phyloP scores from a whole-genome alignment of 768 basidiomycete genomes.

The Neoboletus subvelutipes region DNA sequence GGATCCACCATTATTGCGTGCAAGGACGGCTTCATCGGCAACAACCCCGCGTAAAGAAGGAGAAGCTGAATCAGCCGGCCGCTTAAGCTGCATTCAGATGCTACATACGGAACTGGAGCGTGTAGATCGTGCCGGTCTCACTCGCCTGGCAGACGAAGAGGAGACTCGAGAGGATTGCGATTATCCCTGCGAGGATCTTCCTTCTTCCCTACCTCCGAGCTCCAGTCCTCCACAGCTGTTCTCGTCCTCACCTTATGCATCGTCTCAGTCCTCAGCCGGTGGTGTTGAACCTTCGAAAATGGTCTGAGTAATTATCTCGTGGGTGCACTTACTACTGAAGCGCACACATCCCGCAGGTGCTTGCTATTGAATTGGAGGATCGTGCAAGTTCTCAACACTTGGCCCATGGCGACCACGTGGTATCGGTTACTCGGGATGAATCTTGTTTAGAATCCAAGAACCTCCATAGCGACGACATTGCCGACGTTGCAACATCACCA shows the following conservation, averaged over 20 bases:
- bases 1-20: not conserved
- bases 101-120: not conserved
- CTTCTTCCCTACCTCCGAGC: slow-evolving; percentile 37
- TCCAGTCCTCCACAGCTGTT: slow-evolving; percentile 49
- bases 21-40: not conserved
- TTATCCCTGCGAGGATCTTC: slow-evolving; percentile 5
- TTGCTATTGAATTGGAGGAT: not conserved
- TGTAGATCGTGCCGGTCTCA: not conserved
- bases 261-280: slow-evolving; percentile 31
- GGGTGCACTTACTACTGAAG: not conserved
- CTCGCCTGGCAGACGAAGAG: slow-evolving; percentile 1
- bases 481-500: not conserved
- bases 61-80: not conserved
- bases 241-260: slow-evolving; percentile 41
- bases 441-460: not conserved
- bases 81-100: not conserved
- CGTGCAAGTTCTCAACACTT: not conserved
- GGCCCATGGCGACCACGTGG: not conserved
- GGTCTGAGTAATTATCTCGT: slow-evolving; percentile 12
- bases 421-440: not conserved
- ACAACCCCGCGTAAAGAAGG: not conserved
- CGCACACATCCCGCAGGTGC: not conserved
- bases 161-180: slow-evolving; percentile 3
- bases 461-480: not conserved
- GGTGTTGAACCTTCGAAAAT: slow-evolving; percentile 8